Evolutionary conservation across 805 yeast species (phyloP).

Genomic region (Lipomyces kockii): DNA sequence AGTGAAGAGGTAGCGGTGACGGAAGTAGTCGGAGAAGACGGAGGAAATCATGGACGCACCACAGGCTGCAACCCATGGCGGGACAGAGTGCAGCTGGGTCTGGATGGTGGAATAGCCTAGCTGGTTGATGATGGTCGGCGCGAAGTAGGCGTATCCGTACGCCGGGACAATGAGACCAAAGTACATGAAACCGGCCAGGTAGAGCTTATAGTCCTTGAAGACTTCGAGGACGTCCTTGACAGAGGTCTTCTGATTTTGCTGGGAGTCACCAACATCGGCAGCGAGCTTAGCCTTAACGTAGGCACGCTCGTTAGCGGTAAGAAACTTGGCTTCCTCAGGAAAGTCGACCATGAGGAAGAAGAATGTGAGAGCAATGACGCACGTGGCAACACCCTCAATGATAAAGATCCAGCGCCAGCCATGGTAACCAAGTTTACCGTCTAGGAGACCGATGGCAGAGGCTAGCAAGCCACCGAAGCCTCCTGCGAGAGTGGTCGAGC

Average conservation of each 20-base stretch:
- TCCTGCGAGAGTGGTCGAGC: conserved; percentile 75
- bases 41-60: conserved; percentile 69
- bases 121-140: conserved; percentile 65
- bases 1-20: conserved; percentile 46
- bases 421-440: conserved; percentile 50
- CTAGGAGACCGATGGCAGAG: conserved; percentile 61
- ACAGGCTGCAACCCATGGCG: conserved; percentile 82
- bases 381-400: conserved; percentile 54
- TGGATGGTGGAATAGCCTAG: conserved; percentile 70
- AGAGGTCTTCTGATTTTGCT: conserved; percentile 55
- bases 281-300: conserved; percentile 65
- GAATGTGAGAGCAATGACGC: conserved; percentile 44
- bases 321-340: conserved; percentile 68
- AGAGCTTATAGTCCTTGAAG: conserved; percentile 64
- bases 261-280: conserved; percentile 54
- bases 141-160: conserved; percentile 75
- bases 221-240: conserved; percentile 53
- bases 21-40: conserved; percentile 59
- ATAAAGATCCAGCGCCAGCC: conserved; percentile 64
- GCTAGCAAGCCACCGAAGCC: conserved; percentile 80
- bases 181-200: conserved; percentile 63
- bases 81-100: conserved; percentile 81
- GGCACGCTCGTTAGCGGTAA: conserved; percentile 56
- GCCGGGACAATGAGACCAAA: conserved; percentile 73
- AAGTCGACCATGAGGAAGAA: conserved; percentile 66